phyloP scores from a whole-genome alignment of 2,329 filamentous ascomycete species.

The Alternaria incomplexa region DNA sequence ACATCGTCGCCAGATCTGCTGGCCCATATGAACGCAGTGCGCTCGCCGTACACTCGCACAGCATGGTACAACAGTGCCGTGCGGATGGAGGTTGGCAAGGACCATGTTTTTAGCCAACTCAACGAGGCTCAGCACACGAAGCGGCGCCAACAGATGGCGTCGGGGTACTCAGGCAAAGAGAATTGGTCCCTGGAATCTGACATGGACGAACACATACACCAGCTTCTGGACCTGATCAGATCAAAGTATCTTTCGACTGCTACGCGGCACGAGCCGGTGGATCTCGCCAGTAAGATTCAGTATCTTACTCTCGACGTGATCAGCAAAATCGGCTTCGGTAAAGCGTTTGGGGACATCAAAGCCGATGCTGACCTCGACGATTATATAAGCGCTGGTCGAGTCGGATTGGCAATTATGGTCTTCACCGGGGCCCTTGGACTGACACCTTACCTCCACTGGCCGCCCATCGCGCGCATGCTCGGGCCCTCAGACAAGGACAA shows the following conservation, averaged over 20 bases:
- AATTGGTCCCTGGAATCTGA: conserved; percentile 57
- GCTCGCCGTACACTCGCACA: conserved; percentile 49
- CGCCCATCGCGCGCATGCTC: conserved; percentile 24
- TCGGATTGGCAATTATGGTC: conserved; percentile 16
- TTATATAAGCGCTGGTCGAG: conserved; percentile 52
- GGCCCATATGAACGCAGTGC: conserved; percentile 50
- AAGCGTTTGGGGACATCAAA: conserved; percentile 57
- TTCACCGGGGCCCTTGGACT: conserved; percentile 16
- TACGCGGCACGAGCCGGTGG: conserved; percentile 38
- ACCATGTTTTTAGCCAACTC: conserved; percentile 59
- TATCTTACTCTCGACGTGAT: conserved; percentile 64
- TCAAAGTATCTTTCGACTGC: conserved; percentile 47
- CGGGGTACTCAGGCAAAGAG: conserved; percentile 61
- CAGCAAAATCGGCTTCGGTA: conserved; percentile 58
- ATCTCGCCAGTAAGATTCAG: conserved; percentile 55
- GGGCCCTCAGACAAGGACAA: conserved; percentile 42
- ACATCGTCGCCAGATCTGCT: conserved; percentile 56
- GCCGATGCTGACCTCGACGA: conserved; percentile 55
- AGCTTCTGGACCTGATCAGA: conserved; percentile 56
- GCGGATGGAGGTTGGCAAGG: conserved; percentile 57
- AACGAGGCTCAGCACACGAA: conserved; percentile 55
- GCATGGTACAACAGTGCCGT: conserved; percentile 38
- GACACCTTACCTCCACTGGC: conserved; percentile 20
- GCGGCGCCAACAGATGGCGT: conserved; percentile 54
- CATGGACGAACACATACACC: conserved; percentile 54